These are phyloP conservation scores for Annona cherimola DNA, from an alignment of 164 flowering plant species.

Conservation along the genomic window DNA sequence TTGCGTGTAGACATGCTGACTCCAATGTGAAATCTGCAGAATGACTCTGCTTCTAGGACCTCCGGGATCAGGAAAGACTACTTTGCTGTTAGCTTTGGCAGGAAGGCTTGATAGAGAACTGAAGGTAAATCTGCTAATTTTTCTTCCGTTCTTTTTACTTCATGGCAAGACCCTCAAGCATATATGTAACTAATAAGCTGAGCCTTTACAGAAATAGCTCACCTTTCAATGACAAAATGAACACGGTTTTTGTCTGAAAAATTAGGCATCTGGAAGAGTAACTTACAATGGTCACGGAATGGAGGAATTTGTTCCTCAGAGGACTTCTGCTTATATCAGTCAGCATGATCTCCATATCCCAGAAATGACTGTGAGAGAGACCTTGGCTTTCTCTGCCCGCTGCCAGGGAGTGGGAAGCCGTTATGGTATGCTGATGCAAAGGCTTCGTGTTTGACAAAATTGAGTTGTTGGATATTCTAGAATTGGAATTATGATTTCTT, in stretches of 20 bases:
- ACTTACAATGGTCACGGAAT: conserved; percentile 66
- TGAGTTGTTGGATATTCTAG: neutral
- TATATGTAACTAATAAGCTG: neutral
- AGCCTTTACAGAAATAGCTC: neutral
- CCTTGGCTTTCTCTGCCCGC: conserved; percentile 54
- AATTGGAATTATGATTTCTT: neutral
- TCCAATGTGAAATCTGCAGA: conserved; percentile 14
- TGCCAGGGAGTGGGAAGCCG: conserved; percentile 61
- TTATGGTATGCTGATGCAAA: conserved; percentile 25
- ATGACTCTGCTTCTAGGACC: conserved; percentile 38
- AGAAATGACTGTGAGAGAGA: conserved; percentile 56
- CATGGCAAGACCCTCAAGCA: neutral
- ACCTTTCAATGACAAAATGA: neutral
- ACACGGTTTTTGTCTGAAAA: conserved; percentile 18
- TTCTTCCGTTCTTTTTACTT: neutral
- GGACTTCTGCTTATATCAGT: conserved; percentile 60
- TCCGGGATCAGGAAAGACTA: conserved; percentile 31
- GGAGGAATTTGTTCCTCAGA: conserved; percentile 67
- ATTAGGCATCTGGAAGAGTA: conserved; percentile 51
- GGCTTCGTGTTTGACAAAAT: conserved; percentile 25
- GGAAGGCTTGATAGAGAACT: conserved; percentile 40
- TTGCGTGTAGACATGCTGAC: neutral
- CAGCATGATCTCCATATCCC: conserved; percentile 59
- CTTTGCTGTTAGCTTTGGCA: conserved; percentile 30
- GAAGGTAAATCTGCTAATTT: conserved; percentile 26